Base-by-base conservation (phyloP, 768 basidiomycete genomes). In the Suillus decipiens region DNA sequence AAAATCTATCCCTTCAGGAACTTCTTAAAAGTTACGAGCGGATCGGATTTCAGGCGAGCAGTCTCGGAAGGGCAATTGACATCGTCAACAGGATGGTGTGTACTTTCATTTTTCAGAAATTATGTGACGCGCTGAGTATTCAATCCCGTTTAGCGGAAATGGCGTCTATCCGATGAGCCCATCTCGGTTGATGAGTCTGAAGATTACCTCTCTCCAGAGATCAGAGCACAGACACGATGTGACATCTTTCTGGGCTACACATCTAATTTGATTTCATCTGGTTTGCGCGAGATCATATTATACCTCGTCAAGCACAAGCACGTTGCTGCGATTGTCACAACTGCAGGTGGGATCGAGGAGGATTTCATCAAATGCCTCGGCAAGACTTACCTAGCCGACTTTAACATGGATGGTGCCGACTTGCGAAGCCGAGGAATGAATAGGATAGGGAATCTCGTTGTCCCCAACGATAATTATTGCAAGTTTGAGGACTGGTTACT, bases 401-500 rank as follows among this genome's bases (percentile, higher is more conserved):
- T 97, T 76, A 86, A 91, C 72, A 83, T 97, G 61, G 90, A 96
- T 65, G 97, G 97, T 15, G 92, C 94, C 6, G 88, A 89, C 62
- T 77, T 99, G 61, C 86, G 97, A 50, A 88, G 81, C 72, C 84
- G 86, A 64, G 97, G 97, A n/a, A 87, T 99, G 84, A 99, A 99
- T 70, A 87, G 97, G 41, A 95, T 99, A 65, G 97, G 97, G 37
- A 99, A 99, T 71, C 85, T 99, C 48, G 79, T 99, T 62, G 87
- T 99, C 2, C 97, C 97, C 3, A 99, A 99, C 72, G 94, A 97
- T 70, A 99, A 99, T 73, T 99, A 99, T 77, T 99, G 97, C 87
- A 90, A 92, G 71, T 99, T 99, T 69, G 97, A 99, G 77, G 96
- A 99, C 74, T 99, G 97, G 97, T 85, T 99, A n/a, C 88, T 87